Evolutionary conservation across 2,329 filamentous ascomycete species (phyloP), one percentile per base, ranked within the genome.

Genomic region (Apiospora sp.): DNA sequence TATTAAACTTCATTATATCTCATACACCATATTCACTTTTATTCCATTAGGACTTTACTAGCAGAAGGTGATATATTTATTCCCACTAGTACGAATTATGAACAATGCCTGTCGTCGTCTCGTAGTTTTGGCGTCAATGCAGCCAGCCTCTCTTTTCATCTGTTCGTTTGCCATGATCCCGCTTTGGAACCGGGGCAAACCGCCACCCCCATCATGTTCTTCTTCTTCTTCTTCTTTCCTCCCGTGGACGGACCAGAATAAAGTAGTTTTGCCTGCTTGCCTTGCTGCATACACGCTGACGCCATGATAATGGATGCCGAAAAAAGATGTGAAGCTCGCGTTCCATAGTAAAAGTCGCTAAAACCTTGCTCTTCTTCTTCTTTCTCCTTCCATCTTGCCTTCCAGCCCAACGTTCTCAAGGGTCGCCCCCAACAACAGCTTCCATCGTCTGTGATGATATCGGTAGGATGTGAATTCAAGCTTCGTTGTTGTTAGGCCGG

Each of bases 41-140:
- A 14, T 22, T 48, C 16, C 14, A 10, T 13, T 4, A 34, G 0
- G 0, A 34, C 22, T 10, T 19, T 27, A 24, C 51, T 58, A 34
- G 34, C 34, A 64, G 34, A 64, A 34, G 34, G 30, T 64, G 58
- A 64, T 64, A n/a, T 64, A 41, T 64, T 64, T 64, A 41, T 64
- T 41, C 41, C 58, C 58, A 64, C 58, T 64, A 41, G 58, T 41
- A 64, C 58, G 34, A n/a, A 64, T 64, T 64, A 64, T 64, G 58
- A 64, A 64, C 58, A 64, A 22, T 54, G 27, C 4, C 27, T 61
- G 19, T 64, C 58, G 58, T 64, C 34, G 34, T 64, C 58, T 64
- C 58, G 30, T 64, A 41, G 54, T 61, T 64, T 49, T 19, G 58
- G 58, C 34, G 19, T 34, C 2, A 4, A 37, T n/a, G 13, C 34